Conservation (phyloP, 2,329 filamentous ascomycete genomes). For the Orbilia blumenaviensis region DNA sequence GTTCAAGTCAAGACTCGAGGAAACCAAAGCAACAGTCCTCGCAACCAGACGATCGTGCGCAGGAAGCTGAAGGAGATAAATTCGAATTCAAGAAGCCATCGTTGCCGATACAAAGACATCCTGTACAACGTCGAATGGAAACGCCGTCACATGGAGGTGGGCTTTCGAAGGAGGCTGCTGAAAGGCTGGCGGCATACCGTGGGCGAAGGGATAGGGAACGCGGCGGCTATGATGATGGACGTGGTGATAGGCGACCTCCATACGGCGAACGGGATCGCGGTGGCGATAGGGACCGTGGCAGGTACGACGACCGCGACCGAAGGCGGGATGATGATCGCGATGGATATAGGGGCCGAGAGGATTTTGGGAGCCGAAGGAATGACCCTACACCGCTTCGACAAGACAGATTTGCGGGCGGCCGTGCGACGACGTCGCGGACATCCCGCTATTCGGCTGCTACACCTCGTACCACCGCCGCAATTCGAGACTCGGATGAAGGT, state of each 20-base stretch:
- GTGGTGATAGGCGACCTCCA: slow-evolving; percentile 27
- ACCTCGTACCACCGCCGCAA: slow-evolving; percentile 56
- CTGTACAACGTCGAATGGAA: slow-evolving; percentile 57
- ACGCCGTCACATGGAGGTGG: slow-evolving; percentile 57
- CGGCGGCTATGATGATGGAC: slow-evolving; percentile 26
- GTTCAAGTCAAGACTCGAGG: slow-evolving; percentile 52
- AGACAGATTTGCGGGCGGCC: slow-evolving; percentile 56
- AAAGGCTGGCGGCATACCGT: slow-evolving; percentile 56
- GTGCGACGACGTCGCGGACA: slow-evolving; percentile 56
- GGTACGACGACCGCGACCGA: slow-evolving; percentile 42
- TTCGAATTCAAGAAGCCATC: slow-evolving; percentile 58
- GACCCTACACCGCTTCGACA: slow-evolving; percentile 57
- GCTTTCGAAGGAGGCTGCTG: slow-evolving; percentile 56
- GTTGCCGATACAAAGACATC: slow-evolving; percentile 56
- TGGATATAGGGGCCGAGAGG: slow-evolving; percentile 49
- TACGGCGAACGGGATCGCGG: slow-evolving; percentile 49
- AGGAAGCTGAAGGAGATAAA: slow-evolving; percentile 47
- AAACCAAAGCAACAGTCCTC: slow-evolving; percentile 18
- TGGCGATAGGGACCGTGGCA: slow-evolving; percentile 49
- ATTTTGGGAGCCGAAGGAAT: slow-evolving; percentile 54
- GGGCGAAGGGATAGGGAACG: slow-evolving; percentile 53
- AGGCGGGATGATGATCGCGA: slow-evolving; percentile 42
- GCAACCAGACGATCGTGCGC: slow-evolving; percentile 23
- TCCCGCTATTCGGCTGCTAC: slow-evolving; percentile 55
- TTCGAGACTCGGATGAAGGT: slow-evolving; percentile 56